phyloP scores from a whole-genome alignment of 2,329 filamentous ascomycete genomes.

The Hypomyces perniciosus region DNA sequence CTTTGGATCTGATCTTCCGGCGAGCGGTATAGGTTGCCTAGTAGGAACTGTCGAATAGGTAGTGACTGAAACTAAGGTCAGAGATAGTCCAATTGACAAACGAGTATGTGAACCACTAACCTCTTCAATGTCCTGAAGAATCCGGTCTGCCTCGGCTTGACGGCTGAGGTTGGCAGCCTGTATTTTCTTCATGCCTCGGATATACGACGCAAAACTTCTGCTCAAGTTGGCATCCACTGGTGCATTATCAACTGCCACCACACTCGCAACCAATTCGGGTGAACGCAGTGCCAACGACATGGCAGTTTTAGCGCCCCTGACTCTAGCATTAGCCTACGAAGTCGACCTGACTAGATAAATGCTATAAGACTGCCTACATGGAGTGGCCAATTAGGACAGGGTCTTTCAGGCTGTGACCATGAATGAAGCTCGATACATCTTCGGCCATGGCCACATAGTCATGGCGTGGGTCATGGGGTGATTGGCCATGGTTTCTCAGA shows the following conservation, averaged over 20 bases:
- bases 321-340: not conserved
- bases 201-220: constrained; percentile 71
- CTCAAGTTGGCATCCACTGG: constrained; percentile 73
- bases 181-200: constrained; percentile 78
- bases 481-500: constrained; percentile 88
- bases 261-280: constrained; percentile 59
- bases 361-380: constrained; percentile 52
- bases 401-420: constrained; percentile 60
- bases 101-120: constrained; percentile 29
- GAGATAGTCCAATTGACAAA: not conserved
- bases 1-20: constrained; percentile 48
- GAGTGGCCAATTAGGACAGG: constrained; percentile 86
- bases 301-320: constrained; percentile 81
- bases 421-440: constrained; percentile 75
- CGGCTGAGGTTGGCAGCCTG: constrained; percentile 61
- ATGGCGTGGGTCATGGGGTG: constrained; percentile 68
- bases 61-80: constrained; percentile 40
- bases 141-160: constrained; percentile 72
- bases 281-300: constrained; percentile 77
- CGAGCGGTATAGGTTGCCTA: constrained; percentile 71
- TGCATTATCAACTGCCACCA: constrained; percentile 88
- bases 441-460: constrained; percentile 78
- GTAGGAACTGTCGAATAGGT: constrained; percentile 80
- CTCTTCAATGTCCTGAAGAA: constrained; percentile 68
- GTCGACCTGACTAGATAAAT: not conserved